These are phyloP conservation scores for Telopea speciosissima DNA, from an alignment of 177 flowering plant species.

Conservation along the genomic window DNA sequence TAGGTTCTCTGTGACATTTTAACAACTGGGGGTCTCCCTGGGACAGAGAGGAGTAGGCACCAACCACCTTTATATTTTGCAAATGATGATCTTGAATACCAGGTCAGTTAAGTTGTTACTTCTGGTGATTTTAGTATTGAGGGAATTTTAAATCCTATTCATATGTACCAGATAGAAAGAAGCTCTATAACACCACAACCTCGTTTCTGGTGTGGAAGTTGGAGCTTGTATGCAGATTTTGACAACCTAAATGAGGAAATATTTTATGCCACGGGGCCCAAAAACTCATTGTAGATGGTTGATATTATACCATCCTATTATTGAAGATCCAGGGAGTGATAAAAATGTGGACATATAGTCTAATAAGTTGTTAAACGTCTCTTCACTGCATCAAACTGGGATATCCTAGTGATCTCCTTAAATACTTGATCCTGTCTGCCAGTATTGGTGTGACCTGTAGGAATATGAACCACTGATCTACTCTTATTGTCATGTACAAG, in stretches of 20 bases:
- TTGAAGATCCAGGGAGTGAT: not conserved
- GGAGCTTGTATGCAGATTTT: not conserved
- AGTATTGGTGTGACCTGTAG: not conserved
- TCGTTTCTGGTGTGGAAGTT: no score
- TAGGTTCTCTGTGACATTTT: conserved; percentile 86
- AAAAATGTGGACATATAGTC: not conserved
- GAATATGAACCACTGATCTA: not conserved
- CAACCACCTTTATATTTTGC: conserved; percentile 78
- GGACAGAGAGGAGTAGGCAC: conserved; percentile 37
- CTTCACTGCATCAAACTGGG: not conserved
- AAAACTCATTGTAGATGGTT: not conserved
- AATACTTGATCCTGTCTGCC: not conserved
- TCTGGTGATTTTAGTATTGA: not conserved
- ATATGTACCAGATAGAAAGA: not conserved
- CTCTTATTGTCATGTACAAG: not conserved
- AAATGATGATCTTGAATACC: conserved; percentile 79
- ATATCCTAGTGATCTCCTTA: not conserved
- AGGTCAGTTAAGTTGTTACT: conserved; percentile 35
- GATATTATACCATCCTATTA: not conserved
- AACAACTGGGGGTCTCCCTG: conserved; percentile 85
- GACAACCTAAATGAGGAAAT: not conserved
- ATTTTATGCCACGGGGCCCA: no score
- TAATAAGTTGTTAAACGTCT: not conserved
- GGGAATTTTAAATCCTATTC: not conserved
- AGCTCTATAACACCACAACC: no score